phyloP scores from a whole-genome alignment of 139 green algal genomes.

The Chlorella sp. region DNA sequence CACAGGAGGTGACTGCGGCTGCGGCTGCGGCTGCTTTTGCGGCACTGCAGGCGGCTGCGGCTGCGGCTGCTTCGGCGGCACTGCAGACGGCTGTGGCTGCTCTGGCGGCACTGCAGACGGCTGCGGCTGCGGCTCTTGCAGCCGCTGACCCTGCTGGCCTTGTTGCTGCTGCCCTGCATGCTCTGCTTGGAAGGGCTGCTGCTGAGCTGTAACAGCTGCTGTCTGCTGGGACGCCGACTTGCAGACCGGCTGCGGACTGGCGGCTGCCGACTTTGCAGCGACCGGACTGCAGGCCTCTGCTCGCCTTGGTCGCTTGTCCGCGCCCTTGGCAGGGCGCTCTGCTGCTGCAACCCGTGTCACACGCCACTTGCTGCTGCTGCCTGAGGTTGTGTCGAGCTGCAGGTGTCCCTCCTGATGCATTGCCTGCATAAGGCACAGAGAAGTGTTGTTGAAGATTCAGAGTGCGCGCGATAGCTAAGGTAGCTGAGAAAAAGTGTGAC shows the following conservation, averaged over 20 bases:
- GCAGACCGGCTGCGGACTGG: not conserved
- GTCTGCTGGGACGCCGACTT: not conserved
- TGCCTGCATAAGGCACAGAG: not conserved
- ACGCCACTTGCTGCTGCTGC: not conserved
- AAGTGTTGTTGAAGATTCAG: not conserved
- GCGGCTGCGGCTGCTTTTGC: not conserved
- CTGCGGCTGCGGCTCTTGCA: no score
- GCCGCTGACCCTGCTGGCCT: not conserved
- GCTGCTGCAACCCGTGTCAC: not conserved
- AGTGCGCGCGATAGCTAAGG: not conserved
- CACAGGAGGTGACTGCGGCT: no score
- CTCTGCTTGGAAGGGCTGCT: no score
- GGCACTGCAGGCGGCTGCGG: not conserved
- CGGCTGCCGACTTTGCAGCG: not conserved
- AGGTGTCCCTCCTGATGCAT: slow-evolving; percentile 21
- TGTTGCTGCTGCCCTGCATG: not conserved
- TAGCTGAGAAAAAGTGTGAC: not conserved
- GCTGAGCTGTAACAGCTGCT: not conserved
- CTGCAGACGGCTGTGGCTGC: no score
- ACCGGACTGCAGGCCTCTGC: not conserved
- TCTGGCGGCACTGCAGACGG: no score
- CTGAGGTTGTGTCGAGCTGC: slow-evolving; percentile 1
- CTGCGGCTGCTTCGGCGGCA: not conserved
- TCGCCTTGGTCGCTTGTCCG: no score
- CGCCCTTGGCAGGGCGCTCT: not conserved